Evolutionary conservation across 2,329 filamentous ascomycete genomes (phyloP), one percentile per base, ranked within the genome.

Genomic region (Pseudocercospora eumusae): DNA sequence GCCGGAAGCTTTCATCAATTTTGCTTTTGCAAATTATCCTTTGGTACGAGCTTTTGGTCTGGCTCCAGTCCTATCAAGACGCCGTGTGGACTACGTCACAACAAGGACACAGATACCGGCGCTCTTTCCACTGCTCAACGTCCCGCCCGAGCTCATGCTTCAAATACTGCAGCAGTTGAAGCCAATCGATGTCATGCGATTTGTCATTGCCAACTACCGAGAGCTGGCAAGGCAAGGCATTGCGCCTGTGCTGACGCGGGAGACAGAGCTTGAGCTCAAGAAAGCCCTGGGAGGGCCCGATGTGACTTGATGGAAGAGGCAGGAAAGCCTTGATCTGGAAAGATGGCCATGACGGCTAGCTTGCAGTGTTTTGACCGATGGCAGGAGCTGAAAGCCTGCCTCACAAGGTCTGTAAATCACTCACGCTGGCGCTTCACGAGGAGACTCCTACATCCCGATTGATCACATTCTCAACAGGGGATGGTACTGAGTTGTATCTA

Each of bases 21-120:
- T 83, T 55, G 78, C 77, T 2, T 75, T 83, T 33, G 79, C 79
- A 53, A 75, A 78, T 45, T 82, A 81, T 64, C 76, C 77, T 4
- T 71, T 78, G 3, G 71, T 83, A 6, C 73, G 74, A 56, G 70
- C 71, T 13, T 75, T 77, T 50, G 74, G 71, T n/a, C 64, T 77
- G 28, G 74, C 74, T 20, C 74, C 75, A 18, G 69, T 67, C 6
- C 66, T 76, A 15, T 75, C 75, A 4, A 60, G 65, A 3, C 62
- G 63, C 27, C 66, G 72, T 8, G 69, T 76, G 33, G 60, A 62
- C 33, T 71, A 73, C 57, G 68, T 73, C 58, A 72, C 71, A 3
- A 71, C 67, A 3, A 67, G 68, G 42, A 72, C 74, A 10, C 62
- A 63, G 23, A 69, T 71, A 5, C 70, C 71, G 10, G 65, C 69